phyloP scores from a whole-genome alignment of 495 filamentous ascomycete genomes.

The Mycothermus thermophilus region DNA sequence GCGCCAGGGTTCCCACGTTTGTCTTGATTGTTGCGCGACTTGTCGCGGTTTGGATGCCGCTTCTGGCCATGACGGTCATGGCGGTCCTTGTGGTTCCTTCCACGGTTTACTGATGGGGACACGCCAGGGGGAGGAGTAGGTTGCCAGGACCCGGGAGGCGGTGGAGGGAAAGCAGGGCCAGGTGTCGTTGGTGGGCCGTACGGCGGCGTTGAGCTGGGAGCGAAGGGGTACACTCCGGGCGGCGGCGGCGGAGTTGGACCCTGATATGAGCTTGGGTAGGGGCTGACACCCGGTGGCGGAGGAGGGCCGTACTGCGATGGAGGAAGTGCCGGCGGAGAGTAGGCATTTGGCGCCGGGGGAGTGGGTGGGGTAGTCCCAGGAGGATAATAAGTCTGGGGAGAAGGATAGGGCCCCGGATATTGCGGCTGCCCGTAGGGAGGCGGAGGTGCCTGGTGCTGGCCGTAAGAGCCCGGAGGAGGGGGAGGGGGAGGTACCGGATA shows the following conservation, averaged over 20 bases:
- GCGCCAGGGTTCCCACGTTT: no score
- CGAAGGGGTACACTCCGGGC: slow-evolving; percentile 14
- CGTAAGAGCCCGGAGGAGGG: slow-evolving; percentile 10
- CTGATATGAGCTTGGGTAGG: slow-evolving; percentile 18
- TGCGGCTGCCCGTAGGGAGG: slow-evolving; percentile 15
- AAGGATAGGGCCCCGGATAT: slow-evolving; percentile 3
- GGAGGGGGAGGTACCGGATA: slow-evolving; percentile 5
- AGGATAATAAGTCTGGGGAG: slow-evolving; percentile 9
- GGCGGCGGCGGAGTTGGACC: slow-evolving; percentile 8
- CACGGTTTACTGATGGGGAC: slow-evolving; percentile 9
- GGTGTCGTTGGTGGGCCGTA: no score
- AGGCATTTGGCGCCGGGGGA: slow-evolving; percentile 6
- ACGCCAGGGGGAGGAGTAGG: slow-evolving; percentile 13
- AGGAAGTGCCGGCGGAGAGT: slow-evolving; percentile 11
- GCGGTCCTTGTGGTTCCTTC: slow-evolving; percentile 11
- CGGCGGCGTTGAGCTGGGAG: slow-evolving; percentile 8
- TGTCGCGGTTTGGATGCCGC: slow-evolving; percentile 5
- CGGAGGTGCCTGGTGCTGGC: no score
- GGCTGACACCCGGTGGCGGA: slow-evolving; percentile 11
- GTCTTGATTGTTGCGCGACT: slow-evolving; percentile 2
- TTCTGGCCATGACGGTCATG: slow-evolving; percentile 12
- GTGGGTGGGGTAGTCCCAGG: slow-evolving; percentile 6
- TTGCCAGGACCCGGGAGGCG: background rate
- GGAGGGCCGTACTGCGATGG: slow-evolving; percentile 13
- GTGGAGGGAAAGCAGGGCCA: no score